phyloP scores from a whole-genome alignment of 768 basidiomycete genomes.

The Mycena leptocephala region DNA sequence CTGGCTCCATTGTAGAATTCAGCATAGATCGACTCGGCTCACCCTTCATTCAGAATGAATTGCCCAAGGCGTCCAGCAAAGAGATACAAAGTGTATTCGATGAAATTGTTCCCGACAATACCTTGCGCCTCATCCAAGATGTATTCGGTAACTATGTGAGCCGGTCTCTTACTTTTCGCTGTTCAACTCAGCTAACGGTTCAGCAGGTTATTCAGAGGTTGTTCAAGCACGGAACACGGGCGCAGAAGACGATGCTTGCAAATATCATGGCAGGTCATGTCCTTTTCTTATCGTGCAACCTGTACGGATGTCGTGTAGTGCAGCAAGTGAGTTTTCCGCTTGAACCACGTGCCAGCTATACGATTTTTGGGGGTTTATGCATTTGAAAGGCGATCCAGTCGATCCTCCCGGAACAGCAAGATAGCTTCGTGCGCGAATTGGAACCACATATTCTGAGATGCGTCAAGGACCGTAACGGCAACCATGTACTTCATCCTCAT shows the following conservation, averaged over 20 bases:
- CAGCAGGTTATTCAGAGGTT: conserved; percentile 92
- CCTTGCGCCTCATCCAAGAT: conserved; percentile 87
- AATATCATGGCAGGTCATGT: conserved; percentile 85
- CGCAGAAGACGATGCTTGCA: conserved; percentile 81
- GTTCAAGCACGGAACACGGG: conserved; percentile 87
- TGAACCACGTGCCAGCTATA: neutral
- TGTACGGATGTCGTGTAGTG: conserved; percentile 97
- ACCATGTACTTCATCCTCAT: conserved; percentile 78
- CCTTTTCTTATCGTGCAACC: conserved; percentile 84
- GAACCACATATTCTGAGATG: conserved; percentile 87
- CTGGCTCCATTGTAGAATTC: conserved; percentile 91
- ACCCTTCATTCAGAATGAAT: conserved; percentile 94
- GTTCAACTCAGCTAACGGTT: conserved; percentile 14
- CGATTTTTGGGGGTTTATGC: neutral
- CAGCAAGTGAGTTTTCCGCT: conserved; percentile 78
- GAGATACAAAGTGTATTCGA: conserved; percentile 88
- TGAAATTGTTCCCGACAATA: conserved; percentile 87
- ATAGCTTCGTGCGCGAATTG: conserved; percentile 81
- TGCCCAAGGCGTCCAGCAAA: conserved; percentile 83
- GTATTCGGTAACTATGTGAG: conserved; percentile 97
- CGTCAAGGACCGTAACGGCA: conserved; percentile 93
- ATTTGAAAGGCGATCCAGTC: conserved; percentile 83
- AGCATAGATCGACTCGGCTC: conserved; percentile 97
- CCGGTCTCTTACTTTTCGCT: conserved; percentile 21
- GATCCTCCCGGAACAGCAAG: conserved; percentile 85